These are phyloP conservation scores for Xylariomycetidae sp. DNA, from an alignment of 2,329 filamentous ascomycete species.

Conservation along the genomic window DNA sequence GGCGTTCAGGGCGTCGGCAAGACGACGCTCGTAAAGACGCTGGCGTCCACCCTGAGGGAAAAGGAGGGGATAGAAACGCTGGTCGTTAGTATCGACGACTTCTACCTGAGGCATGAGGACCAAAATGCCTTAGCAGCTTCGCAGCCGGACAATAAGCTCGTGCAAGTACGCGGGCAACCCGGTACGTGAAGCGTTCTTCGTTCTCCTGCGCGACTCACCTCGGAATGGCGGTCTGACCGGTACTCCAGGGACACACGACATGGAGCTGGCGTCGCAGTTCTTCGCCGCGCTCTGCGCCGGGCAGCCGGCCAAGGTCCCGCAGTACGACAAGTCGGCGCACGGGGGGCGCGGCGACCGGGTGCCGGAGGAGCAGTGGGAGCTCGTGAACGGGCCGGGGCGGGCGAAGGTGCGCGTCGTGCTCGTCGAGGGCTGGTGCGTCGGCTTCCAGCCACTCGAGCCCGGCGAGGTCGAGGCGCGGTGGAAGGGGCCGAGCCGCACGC, in stretches of 20 bases:
- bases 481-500: constrained; percentile 44
- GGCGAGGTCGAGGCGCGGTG: constrained; percentile 46
- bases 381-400: constrained; percentile 46
- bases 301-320: constrained; percentile 53
- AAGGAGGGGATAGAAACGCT: constrained; percentile 56
- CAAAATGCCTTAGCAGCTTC: constrained; percentile 59
- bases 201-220: not conserved
- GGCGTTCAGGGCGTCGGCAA: constrained; percentile 91
- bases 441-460: constrained; percentile 61
- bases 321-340: constrained; percentile 79
- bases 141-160: constrained; percentile 65
- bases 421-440: constrained; percentile 88
- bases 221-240: not conserved
- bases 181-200: constrained; percentile 40
- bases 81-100: constrained; percentile 80
- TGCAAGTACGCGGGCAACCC: constrained; percentile 79
- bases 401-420: constrained; percentile 59
- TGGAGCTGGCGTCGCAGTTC: constrained; percentile 55
- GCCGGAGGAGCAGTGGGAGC: constrained; percentile 54
- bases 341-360: constrained; percentile 70
- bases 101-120: constrained; percentile 70
- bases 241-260: constrained; percentile 58
- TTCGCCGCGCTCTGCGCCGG: constrained; percentile 53
- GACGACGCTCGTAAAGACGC: constrained; percentile 71
- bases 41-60: constrained; percentile 55